Base-by-base conservation (phyloP, 169 alveolate species). In the Toxoplasma gondii region DNA sequence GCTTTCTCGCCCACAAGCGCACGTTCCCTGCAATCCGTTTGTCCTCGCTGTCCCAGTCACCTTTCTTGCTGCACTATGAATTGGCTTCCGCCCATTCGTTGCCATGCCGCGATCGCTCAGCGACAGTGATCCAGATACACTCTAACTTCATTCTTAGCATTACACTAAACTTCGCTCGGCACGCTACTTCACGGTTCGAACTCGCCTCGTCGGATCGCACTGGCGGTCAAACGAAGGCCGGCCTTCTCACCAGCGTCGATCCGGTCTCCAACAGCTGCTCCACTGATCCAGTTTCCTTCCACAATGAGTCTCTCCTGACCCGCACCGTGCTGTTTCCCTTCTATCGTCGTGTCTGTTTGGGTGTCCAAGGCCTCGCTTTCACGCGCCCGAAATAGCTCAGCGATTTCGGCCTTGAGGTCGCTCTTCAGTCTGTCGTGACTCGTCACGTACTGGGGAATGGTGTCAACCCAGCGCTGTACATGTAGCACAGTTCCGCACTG, bases 251-350 rank as follows among this genome's bases (percentile, higher is more conserved):
- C 94, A 16, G 94, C 94, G 0, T 24, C 70, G 70, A 92, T 67
- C 24, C 92, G 70, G 80, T 83, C 92, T n/a, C 94, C 94, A 27
- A 92, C 94, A 4, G 94, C 94, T 31, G 88, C 80, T 0, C 92
- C 94, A n/a, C 92, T 83, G 27, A 92, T 80, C 94, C 94, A 92
- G 58, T 53, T 81, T 31, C 94, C 94, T 54, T 92, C 94, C 38
- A 92, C 67, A 24, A 82, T 41, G 9, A 82, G 67, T 34, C 45
- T 34, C 44, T 34, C 84, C 45, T 36, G n/a, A 1, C 31, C 84
- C 0, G 39, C 84, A 12, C 9, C 84, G 0, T 24, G 41, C 41
- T 39, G 41, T 39, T 39, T 39, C 41, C 41, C 41, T 0, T 39
- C 41, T 0, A 12, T 54, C 69, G 9, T 1, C 69, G 69, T 54